Base-by-base conservation (phyloP, 495 filamentous ascomycete species). In the Oidiodendron maius region DNA sequence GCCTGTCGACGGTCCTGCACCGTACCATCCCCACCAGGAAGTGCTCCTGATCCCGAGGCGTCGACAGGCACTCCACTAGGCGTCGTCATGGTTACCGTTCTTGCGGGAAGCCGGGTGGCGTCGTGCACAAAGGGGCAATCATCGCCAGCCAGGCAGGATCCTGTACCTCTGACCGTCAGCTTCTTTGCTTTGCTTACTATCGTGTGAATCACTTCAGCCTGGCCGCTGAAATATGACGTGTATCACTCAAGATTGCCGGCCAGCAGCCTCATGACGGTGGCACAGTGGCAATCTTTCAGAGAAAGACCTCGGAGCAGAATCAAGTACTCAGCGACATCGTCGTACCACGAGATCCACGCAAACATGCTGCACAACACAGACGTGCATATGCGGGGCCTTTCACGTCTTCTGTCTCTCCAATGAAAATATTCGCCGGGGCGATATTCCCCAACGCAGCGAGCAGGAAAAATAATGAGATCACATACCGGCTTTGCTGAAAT, bases 81-180 rank as follows among this genome's bases (percentile, higher is more conserved):
- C 10, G 38, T 38, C n/a, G 23, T 28, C 11, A 13, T 35, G 4
- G 43, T 32, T 35, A 37, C 22, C 18, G 20, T 9, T 13, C 46
- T 12, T 13, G 20, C 42, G 36, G 53, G 50, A 36, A 49, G 37
- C 9, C 21, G 42, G 32, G 42, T 51, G 38, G 44, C 44, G 45
- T 58, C 48, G 21, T 61, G 58, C 51, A 61, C 40, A 24, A 58
- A 61, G n/a, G 44, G 44, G 46, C 58, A 61, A 22, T 41, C 44
- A 46, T 46, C 40, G 23, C 57, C 57, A 18, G 51, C 54, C 35
- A 51, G 42, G 44, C 58, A 61, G 46, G 18, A 37, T n/a, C 57
- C 57, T 60, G 48, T 50, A 18, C 34, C 16, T 26, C 18, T 3
- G 21, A n/a, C n/a, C n/a, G 30, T 53, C 43, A 56, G 53, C 44